Base-by-base conservation (phyloP, 2,329 filamentous ascomycete species). In the Ophiostoma ulmi region DNA sequence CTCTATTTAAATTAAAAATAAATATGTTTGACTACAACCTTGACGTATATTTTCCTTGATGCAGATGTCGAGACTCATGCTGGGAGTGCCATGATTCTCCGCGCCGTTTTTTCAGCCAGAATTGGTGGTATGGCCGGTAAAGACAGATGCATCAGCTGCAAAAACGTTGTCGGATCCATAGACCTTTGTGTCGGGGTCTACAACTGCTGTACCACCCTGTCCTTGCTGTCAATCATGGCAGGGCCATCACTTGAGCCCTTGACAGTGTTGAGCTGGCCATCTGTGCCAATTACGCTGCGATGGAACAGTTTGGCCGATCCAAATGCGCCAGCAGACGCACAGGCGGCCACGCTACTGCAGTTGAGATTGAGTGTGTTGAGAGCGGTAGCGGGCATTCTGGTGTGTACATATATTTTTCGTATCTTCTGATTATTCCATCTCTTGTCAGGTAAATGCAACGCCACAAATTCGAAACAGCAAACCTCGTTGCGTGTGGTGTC, bases 271-370 rank as follows among this genome's bases (percentile, higher is more conserved):
- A 89, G 81, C 76, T 91, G 81, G 81, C 86, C 83, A 79, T 80
- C 78, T 22, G 88, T 88, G 5, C 89, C 90, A 73, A 91, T 92
- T 74, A 90, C 82, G 79, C 87, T 89, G 75, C 89, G 84, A 78
- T 91, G 83, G 1, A 92, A 83, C 67, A 93, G 81, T 78, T 90
- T 90, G 20, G 89, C 83, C 1, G 88, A 88, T 20, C 88, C 88
- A 73, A 92, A 91, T 0, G 89, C 81, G 66, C 90, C 90, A 0
- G 88, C 86, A 22, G 90, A n/a, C n/a, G n/a, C n/a, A n/a, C n/a
- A n/a, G n/a, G n/a, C n/a, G n/a, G n/a, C n/a, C n/a, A n/a, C n/a
- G n/a, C n/a, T n/a, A n/a, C n/a, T n/a, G n/a, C n/a, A n/a, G n/a
- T n/a, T n/a, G n/a, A n/a, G n/a, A n/a, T n/a, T n/a, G n/a, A n/a